Evolutionary conservation across 2,329 filamentous ascomycete species (phyloP), one percentile per base, ranked within the genome.

Genomic region (Fusarium marasasianum): DNA sequence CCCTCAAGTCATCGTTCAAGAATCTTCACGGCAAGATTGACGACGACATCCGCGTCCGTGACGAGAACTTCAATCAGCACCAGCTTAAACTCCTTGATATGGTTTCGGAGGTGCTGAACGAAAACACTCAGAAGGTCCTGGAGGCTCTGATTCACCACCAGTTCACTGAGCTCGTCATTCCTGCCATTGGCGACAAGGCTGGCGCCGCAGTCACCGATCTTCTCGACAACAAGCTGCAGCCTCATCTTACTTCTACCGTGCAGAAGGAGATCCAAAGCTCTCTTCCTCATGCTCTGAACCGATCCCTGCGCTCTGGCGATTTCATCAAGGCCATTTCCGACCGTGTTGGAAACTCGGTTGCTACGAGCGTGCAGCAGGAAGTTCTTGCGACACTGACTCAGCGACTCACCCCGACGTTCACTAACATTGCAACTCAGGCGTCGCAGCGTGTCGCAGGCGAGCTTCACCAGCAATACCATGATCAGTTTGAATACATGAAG

Each of bases 101-200:
- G 80, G 88, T 91, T 43, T 90, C 88, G 9, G 84, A 88, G 40
- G 89, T 91, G 40, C 84, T 92, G 54, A 90, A 89, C 72, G 86
- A 88, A 69, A 91, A 91, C 79, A 91, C 89, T 26, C 87, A 91
- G 81, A 91, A 93, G 77, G 93, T 94, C 29, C 87, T 98, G 43
- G 87, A 91, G 69, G 91, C 91, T 69, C 93, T 97, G 75, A 91
- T 98, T 57, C 89, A 90, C 53, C 88, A 91, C 54, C 93, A 93
- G 81, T 94, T 98, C 74, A 89, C 94, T 70, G 88, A 91, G 63
- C 88, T 91, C 20, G 90, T 98, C 50, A 86, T 98, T 59, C 96
- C 96, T 17, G 87, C 91, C 38, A 85, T 98, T 64, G 89, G 91
- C 45, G 88, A 91, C 58, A 87, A 91, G 47, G 91, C 93, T 20